Conservation (phyloP, 2,329 filamentous ascomycete species). For the Diaporthe eres region DNA sequence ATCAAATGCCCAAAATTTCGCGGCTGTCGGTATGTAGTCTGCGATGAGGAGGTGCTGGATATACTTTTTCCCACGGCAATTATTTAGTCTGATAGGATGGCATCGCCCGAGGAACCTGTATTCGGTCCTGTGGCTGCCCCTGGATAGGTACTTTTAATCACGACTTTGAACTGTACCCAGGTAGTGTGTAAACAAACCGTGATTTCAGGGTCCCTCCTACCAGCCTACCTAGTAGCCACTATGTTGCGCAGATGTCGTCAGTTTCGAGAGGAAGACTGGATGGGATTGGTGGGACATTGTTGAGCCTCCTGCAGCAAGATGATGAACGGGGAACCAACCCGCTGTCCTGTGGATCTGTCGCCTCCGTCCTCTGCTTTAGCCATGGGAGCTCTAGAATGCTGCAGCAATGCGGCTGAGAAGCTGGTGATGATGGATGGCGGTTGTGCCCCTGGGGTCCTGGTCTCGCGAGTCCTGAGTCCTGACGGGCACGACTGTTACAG, state of each 20-base stretch:
- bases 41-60: neutral
- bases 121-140: neutral
- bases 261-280: neutral
- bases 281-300: slow-evolving; percentile 9
- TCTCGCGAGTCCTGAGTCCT: neutral
- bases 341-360: slow-evolving; percentile 3
- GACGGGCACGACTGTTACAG: slow-evolving; percentile 1
- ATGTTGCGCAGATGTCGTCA: slow-evolving; percentile 7
- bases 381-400: neutral
- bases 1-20: neutral
- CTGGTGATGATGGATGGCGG: neutral
- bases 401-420: neutral
- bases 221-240: too few relatives aligned
- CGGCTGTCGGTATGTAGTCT: slow-evolving; percentile 14
- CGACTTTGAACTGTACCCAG: neutral
- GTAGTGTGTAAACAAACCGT: neutral
- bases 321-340: neutral
- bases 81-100: neutral
- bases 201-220: too few relatives aligned
- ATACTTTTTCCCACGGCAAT: neutral
- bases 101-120: neutral
- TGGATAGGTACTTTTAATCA: slow-evolving; percentile 7
- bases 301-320: slow-evolving; percentile 1
- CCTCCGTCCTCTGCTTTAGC: neutral
- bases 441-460: neutral